Evolutionary conservation across 768 basidiomycete species (phyloP).

Genomic region (Tremella yokohamensis): DNA sequence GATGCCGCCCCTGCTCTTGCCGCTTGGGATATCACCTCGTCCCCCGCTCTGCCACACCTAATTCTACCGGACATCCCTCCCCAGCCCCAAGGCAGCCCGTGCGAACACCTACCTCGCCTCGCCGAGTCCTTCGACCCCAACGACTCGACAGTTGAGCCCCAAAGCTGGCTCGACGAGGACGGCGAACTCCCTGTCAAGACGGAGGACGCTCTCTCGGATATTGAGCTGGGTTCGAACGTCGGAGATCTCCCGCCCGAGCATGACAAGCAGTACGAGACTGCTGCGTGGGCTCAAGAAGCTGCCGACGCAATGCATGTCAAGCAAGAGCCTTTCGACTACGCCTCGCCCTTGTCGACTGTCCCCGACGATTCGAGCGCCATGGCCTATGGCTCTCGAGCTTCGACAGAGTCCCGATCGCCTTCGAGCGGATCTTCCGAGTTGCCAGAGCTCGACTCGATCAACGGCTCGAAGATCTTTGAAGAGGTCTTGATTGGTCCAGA

Average conservation of each 20-base stretch:
- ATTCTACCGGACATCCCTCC: constrained; percentile 17
- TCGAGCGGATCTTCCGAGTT: constrained; percentile 32
- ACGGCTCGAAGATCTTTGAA: constrained; percentile 15
- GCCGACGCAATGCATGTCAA: constrained; percentile 28
- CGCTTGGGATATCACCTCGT: constrained; percentile 27
- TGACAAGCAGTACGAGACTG: constrained; percentile 31
- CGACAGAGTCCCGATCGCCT: constrained; percentile 22
- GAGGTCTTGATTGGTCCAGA: constrained; percentile 39
- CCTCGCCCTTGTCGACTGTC: constrained; percentile 32
- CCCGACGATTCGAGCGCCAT: constrained; percentile 16
- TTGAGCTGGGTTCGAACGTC: constrained; percentile 25
- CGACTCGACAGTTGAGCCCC: constrained; percentile 36
- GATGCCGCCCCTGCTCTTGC: constrained; percentile 6
- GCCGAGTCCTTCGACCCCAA: constrained; percentile 28
- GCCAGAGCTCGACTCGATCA: constrained; percentile 29
- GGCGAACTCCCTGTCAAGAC: constrained; percentile 40
- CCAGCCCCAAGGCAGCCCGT: constrained; percentile 27
- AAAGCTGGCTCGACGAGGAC: constrained; percentile 33
- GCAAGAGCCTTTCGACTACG: constrained; percentile 37
- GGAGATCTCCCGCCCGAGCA: constrained; percentile 40
- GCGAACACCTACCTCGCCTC: constrained; percentile 29
- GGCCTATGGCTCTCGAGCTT: constrained; percentile 26
- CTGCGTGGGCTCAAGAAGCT: constrained; percentile 37
- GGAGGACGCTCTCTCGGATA: constrained; percentile 35
- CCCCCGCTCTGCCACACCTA: constrained; percentile 25